Percentiles rank a stretch among this genome's conserved stretches.
These are phyloP conservation scores for Quercus cerris DNA, from an alignment of 306 rosid species.

Conservation along the genomic window DNA sequence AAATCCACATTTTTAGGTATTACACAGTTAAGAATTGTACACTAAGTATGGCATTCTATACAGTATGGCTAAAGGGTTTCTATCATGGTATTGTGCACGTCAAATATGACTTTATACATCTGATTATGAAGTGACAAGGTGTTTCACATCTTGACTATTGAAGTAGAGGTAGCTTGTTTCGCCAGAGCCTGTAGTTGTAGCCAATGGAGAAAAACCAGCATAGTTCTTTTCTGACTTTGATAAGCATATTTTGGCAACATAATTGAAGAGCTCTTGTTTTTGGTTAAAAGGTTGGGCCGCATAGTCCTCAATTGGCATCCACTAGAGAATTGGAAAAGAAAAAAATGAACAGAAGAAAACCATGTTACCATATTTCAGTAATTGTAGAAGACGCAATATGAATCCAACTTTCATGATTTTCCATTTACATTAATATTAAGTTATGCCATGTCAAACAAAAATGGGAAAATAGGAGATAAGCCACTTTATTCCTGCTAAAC, in stretches of 20 bases:
- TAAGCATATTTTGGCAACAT: constrained; percentile 46
- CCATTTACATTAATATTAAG: not conserved
- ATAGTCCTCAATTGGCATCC: constrained; percentile 82
- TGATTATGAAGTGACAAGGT: constrained; percentile 11
- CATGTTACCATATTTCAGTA: not conserved
- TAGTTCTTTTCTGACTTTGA: constrained; percentile 45
- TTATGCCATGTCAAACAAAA: constrained; percentile 7
- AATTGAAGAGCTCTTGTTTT: constrained; percentile 37
- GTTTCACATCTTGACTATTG: constrained; percentile 33
- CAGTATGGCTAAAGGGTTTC: too few relatives aligned
- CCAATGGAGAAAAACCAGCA: constrained; percentile 41
- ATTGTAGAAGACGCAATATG: not conserved
- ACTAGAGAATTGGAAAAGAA: constrained; percentile 32
- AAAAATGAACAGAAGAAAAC: not conserved
- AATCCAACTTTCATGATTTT: not conserved
- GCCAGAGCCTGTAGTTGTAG: constrained; percentile 36
- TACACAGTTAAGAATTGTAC: too few relatives aligned
- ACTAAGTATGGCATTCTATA: too few relatives aligned
- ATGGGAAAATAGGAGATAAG: not conserved
- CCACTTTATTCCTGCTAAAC: too few relatives aligned
- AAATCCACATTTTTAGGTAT: too few relatives aligned
- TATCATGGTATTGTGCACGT: too few relatives aligned
- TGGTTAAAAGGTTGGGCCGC: constrained; percentile 62
- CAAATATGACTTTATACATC: not conserved
- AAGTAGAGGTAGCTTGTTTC: constrained; percentile 40